Percentiles rank a stretch among this genome's conserved stretches.
These are phyloP conservation scores for Silene latifolia DNA, from an alignment of 148 eudicot species.

Conservation along the genomic window DNA sequence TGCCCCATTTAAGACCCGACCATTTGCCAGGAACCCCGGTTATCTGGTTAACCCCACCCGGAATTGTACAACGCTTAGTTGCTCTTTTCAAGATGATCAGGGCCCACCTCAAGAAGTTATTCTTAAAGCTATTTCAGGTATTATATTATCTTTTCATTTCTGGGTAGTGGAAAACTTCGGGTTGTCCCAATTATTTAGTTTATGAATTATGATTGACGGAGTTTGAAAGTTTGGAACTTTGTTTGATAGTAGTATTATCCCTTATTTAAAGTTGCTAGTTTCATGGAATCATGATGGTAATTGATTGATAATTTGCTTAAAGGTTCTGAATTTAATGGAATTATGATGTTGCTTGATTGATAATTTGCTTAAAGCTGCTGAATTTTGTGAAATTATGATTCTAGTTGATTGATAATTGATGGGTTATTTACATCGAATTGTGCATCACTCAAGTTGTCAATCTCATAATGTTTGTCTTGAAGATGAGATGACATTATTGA, in stretches of 20 bases:
- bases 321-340: conserved; percentile 2
- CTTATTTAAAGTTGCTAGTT: too few species aligned
- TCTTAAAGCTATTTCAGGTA: conserved; percentile 77
- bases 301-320: neutral
- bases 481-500: too few species aligned
- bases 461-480: neutral
- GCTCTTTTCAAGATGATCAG: conserved; percentile 53
- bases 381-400: neutral
- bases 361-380: neutral
- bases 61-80: conserved; percentile 27
- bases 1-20: conserved; percentile 11
- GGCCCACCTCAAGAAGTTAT: conserved; percentile 93
- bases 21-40: conserved; percentile 22
- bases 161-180: neutral
- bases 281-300: too few species aligned
- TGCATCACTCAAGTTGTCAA: neutral
- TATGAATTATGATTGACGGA: neutral
- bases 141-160: neutral
- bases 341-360: neutral
- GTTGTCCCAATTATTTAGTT: neutral
- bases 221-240: conserved; percentile 8
- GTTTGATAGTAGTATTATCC: neutral
- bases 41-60: conserved; percentile 30
- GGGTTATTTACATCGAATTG: neutral
- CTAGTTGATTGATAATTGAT: neutral